Base-by-base conservation (phyloP, 2,329 filamentous ascomycete genomes). In the Hirsutella minnesotensis region DNA sequence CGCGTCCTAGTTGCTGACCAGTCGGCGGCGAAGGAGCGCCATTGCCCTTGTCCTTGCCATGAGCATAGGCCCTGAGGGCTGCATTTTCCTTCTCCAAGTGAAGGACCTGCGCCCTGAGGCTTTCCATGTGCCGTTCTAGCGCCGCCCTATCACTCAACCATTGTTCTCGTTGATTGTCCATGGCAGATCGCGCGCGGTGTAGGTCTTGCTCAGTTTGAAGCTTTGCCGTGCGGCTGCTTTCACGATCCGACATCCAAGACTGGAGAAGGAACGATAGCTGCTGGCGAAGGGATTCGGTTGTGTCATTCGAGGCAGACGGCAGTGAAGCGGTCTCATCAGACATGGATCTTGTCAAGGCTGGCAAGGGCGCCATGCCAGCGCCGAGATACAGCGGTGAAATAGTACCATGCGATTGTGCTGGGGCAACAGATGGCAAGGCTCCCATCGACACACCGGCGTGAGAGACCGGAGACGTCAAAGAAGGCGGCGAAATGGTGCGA, bases 191-290 rank as follows among this genome's bases (percentile, higher is more conserved):
- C 16, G 30, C 2, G 4, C 24, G 43, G 10, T n/a, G 20, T 2
- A 30, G 19, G 18, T 39, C 39, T 5, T 15, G n/a, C 39, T 40
- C 36, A 10, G 30, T 19, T 15, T 41, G 21, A 22, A 30, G 29
- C 18, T 16, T 39, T 19, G 12, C 9, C n/a, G 12, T 30, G 2
- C 33, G n/a, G 5, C 41, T 30, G 5, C 39, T 31, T 10, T 41
- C 40, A 19, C 40, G 43, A 16, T 45, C 39, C 13, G 40, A 29
- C 43, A 45, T 42, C 43, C 43, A 45, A 15, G 39, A 39, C 16
- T 45, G 35, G 5, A 42, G 13, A 16, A 45, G 30, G 18, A 45
- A 42, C 2, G 39, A 45, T 8, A 42, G 39, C 22, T 45, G 43
- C 22, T 42, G 39, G 16, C 39, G 43, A 9, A 44, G 34, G 10